phyloP scores from a whole-genome alignment of 2,329 filamentous ascomycete genomes.

The Phialophora expanda region DNA sequence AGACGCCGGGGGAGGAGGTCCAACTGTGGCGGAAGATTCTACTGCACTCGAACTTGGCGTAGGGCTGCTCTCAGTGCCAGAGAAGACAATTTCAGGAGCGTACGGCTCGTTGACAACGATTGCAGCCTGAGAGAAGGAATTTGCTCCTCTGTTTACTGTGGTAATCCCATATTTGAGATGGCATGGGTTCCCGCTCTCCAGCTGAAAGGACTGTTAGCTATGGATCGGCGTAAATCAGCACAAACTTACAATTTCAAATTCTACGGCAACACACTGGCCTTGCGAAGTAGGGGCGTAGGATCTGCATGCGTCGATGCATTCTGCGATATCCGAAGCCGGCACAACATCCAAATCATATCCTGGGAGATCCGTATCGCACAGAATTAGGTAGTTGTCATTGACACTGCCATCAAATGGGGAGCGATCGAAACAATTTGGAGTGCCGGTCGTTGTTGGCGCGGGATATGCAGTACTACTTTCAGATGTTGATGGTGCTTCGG shows the following conservation, averaged over 20 bases:
- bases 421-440: constrained; percentile 33
- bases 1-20: constrained; percentile 3
- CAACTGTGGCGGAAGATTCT: constrained; percentile 18
- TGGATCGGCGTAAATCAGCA: background rate
- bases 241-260: constrained; percentile 31
- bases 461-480: constrained; percentile 14
- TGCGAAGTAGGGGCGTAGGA: constrained; percentile 25
- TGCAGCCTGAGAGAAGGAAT: constrained; percentile 29
- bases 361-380: constrained; percentile 32
- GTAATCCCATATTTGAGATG: constrained; percentile 29
- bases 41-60: background rate
- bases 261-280: constrained; percentile 29
- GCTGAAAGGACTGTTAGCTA: constrained; percentile 15
- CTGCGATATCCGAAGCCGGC: constrained; percentile 28
- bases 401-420: constrained; percentile 32
- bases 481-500: constrained; percentile 2
- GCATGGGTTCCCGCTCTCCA: constrained; percentile 25
- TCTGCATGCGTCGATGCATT: constrained; percentile 31
- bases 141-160: constrained; percentile 26
- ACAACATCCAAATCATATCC: constrained; percentile 28
- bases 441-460: constrained; percentile 30
- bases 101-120: constrained; percentile 32
- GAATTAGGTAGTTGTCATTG: constrained; percentile 31
- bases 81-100: constrained; percentile 26
- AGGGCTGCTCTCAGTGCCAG: background rate